Evolutionary conservation across 31 red algal species (phyloP).

Genomic region (Asparagopsis taxiformis): DNA sequence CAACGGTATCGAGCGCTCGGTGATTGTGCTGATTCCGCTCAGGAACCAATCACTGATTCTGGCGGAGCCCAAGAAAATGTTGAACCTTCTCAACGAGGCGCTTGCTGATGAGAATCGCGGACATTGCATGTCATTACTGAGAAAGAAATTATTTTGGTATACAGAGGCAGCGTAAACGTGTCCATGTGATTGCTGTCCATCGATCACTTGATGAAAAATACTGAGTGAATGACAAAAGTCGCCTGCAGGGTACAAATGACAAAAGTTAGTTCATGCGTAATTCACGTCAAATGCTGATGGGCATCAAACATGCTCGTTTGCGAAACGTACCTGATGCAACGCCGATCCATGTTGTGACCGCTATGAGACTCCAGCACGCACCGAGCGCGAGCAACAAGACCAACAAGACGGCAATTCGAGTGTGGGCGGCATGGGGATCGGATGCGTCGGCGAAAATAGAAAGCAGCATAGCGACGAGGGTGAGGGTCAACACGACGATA

Average conservation of each 20-base stretch:
- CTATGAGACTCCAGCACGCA: slow-evolving; percentile 42
- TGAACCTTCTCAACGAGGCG: neutral
- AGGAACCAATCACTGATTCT: slow-evolving; percentile 7
- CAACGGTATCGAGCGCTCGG: slow-evolving; percentile 1
- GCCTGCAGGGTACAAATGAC: too few species aligned
- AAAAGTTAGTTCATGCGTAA: too few species aligned
- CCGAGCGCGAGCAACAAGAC: slow-evolving; percentile 25
- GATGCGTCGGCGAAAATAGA: slow-evolving; percentile 23
- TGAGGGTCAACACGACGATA: slow-evolving; percentile 18
- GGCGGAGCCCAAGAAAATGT: slow-evolving; percentile 9
- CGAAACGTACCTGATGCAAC: slow-evolving; percentile 43
- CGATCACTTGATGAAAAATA: slow-evolving; percentile 11
- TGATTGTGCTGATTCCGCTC: slow-evolving; percentile 12
- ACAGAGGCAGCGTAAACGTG: neutral
- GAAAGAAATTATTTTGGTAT: neutral
- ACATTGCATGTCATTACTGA: neutral
- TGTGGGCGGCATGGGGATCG: slow-evolving; percentile 5
- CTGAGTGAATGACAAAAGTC: slow-evolving; percentile 44
- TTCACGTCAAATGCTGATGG: too few species aligned
- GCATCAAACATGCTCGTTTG: too few species aligned
- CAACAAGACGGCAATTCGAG: slow-evolving; percentile 17
- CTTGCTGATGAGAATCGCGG: neutral
- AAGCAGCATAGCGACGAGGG: slow-evolving; percentile 14
- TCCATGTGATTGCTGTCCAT: neutral
- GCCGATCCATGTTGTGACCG: slow-evolving; percentile 26